Conservation (phyloP, 1,284 basidiomycete species). For the Coriolopsis trogii region DNA sequence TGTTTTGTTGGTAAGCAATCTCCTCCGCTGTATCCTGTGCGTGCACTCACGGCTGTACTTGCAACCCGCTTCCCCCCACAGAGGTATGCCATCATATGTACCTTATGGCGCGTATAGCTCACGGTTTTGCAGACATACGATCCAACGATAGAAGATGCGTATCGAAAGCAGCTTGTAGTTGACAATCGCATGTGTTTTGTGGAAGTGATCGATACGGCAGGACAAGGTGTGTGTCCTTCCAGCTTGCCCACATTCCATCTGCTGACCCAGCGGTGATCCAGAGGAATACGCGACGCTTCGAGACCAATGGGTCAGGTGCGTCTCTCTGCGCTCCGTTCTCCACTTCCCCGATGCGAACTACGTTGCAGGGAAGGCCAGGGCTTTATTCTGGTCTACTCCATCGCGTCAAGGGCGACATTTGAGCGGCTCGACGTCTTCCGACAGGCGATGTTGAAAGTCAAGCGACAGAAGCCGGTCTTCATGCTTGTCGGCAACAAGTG, state of each 20-base stretch:
- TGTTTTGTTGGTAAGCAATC: conserved; percentile 81
- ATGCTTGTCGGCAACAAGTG: conserved; percentile 94
- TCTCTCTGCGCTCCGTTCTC: conserved; percentile 1
- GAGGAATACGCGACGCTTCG: conserved; percentile 97
- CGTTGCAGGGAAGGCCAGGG: conserved; percentile 90
- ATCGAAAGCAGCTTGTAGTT: conserved; percentile 89
- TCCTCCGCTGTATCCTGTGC: conserved; percentile 18
- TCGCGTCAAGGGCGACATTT: conserved; percentile 93
- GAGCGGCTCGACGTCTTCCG: conserved; percentile 95
- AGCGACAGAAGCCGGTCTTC: conserved; percentile 84
- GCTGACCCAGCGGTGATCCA: conserved; percentile 37
- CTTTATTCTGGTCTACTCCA: conserved; percentile 98
- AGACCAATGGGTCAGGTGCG: conserved; percentile 98
- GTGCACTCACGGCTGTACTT: conserved; percentile 20
- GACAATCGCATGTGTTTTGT: conserved; percentile 92
- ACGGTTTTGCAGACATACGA: conserved; percentile 68
- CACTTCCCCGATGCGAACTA: conserved; percentile 14
- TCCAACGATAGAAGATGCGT: conserved; percentile 95
- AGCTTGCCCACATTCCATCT: conserved; percentile 15
- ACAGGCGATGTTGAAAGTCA: conserved; percentile 92
- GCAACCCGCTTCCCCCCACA: conserved; percentile 21
- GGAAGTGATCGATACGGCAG: conserved; percentile 93
- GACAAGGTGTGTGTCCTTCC: conserved; percentile 71
- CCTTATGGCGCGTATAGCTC: background rate
- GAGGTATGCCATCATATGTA: conserved; percentile 18